Evolutionary conservation across 2,329 filamentous ascomycete genomes (phyloP).

Genomic region (Xylariaceae sp.): DNA sequence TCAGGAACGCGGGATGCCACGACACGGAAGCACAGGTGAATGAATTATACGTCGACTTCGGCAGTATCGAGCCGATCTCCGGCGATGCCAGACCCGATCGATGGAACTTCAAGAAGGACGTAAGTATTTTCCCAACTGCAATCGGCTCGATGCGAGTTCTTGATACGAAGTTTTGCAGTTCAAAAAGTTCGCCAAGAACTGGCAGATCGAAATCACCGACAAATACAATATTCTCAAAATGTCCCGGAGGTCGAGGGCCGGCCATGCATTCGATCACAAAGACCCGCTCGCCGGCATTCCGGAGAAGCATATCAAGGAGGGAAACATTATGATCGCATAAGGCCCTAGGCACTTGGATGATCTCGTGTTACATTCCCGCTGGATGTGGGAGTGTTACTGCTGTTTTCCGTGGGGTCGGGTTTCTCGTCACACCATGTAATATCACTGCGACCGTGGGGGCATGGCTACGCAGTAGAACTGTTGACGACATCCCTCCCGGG

Average conservation of each 20-base stretch:
- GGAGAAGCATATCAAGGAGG: conserved; percentile 24
- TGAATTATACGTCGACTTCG: conserved; percentile 31
- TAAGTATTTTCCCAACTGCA: conserved; percentile 1
- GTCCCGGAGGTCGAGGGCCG: conserved; percentile 26
- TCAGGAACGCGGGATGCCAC: conserved; percentile 17
- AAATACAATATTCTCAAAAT: conserved; percentile 29
- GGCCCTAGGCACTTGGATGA: conserved; percentile 4
- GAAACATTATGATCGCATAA: conserved; percentile 26
- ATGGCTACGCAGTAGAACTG: conserved; percentile 5
- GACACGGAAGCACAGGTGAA: conserved; percentile 34
- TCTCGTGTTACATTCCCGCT: conserved; percentile 2
- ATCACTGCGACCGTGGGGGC: conserved; percentile 8
- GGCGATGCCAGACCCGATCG: conserved; percentile 21
- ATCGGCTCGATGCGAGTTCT: background rate
- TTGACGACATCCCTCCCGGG: conserved; percentile 15
- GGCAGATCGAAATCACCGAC: conserved; percentile 14
- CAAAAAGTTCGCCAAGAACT: conserved; percentile 22
- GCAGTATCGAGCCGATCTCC: conserved; percentile 20
- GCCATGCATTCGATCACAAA: conserved; percentile 24
- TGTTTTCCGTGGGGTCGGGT: conserved; percentile 11
- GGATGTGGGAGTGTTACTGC: conserved; percentile 1
- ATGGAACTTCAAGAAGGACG: conserved; percentile 30
- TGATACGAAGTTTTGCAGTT: conserved; percentile 15
- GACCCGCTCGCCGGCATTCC: conserved; percentile 28
- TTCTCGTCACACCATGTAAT: conserved; percentile 12